Conservation (phyloP, 768 basidiomycete genomes). For the Cyclocybe cylindracea region DNA sequence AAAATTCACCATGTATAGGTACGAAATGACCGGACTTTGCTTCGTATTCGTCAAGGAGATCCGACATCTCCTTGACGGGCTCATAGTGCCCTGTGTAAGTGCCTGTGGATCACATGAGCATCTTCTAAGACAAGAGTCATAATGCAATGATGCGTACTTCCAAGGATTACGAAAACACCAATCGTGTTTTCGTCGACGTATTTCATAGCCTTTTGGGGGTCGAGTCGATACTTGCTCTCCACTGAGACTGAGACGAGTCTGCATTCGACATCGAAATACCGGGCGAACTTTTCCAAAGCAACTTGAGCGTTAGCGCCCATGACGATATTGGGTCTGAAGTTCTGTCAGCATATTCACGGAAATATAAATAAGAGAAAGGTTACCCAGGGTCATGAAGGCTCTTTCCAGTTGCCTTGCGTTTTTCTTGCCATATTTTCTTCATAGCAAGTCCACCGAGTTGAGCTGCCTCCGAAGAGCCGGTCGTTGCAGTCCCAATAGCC, state of each 20-base stretch:
- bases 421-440: conserved; percentile 72
- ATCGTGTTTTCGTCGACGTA: conserved; percentile 76
- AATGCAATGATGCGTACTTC: conserved; percentile 38
- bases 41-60: conserved; percentile 67
- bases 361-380: conserved; percentile 8
- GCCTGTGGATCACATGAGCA: conserved; percentile 31
- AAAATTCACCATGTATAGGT: conserved; percentile 68
- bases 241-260: conserved; percentile 52
- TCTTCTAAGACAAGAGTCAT: conserved; percentile 43
- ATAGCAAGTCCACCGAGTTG: conserved; percentile 76
- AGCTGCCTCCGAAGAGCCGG: conserved; percentile 71
- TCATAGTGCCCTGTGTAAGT: conserved; percentile 76
- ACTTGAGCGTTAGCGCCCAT: conserved; percentile 78
- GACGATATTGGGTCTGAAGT: conserved; percentile 58
- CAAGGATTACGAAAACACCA: conserved; percentile 59
- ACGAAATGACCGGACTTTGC: conserved; percentile 57
- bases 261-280: conserved; percentile 72
- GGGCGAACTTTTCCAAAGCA: conserved; percentile 70
- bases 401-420: conserved; percentile 64
- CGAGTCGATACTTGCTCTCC: conserved; percentile 55
- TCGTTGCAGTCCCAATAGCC: conserved; percentile 72
- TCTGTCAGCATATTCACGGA: not conserved
- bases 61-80: conserved; percentile 83
- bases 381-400: conserved; percentile 80
- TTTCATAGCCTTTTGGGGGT: conserved; percentile 63